Conservation (phyloP, 495 filamentous ascomycete genomes). For the Tricharina praecox region DNA sequence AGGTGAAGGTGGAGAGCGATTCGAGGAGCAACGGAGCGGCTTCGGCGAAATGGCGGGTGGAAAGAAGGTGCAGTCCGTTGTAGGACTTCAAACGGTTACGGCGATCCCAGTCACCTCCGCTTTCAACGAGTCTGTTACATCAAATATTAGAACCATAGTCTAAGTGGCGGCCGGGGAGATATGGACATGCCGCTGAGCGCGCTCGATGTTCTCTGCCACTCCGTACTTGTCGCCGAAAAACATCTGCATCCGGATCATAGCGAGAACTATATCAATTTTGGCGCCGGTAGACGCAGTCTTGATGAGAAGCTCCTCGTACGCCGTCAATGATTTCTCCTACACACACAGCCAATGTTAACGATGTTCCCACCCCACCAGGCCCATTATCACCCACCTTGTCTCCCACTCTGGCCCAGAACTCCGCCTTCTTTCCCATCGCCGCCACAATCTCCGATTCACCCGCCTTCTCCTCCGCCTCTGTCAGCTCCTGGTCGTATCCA, state of each 20-base stretch:
- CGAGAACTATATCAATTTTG: conserved; percentile 90
- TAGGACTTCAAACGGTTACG: conserved; percentile 97
- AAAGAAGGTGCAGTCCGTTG: conserved; percentile 84
- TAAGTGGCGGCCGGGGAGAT: neutral
- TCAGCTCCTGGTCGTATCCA: conserved; percentile 84
- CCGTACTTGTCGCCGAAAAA: conserved; percentile 85
- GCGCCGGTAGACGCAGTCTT: conserved; percentile 88
- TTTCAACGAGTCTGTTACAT: conserved; percentile 55
- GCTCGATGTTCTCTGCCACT: conserved; percentile 84
- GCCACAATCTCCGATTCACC: conserved; percentile 90
- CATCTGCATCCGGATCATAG: conserved; percentile 84
- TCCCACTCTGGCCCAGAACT: conserved; percentile 83
- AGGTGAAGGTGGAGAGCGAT: conserved; percentile 94
- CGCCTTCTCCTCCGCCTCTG: conserved; percentile 83
- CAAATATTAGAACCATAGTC: conserved; percentile 1
- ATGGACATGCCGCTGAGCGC: conserved; percentile 42
- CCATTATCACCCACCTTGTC: conserved; percentile 97
- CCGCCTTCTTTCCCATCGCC: conserved; percentile 81
- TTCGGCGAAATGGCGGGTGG: conserved; percentile 70
- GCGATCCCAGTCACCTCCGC: conserved; percentile 93
- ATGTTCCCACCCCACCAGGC: too few relatives aligned
- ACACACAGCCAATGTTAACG: too few relatives aligned
- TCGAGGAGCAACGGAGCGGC: conserved; percentile 89
- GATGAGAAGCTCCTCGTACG: conserved; percentile 80
- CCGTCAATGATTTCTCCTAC: conserved; percentile 80